Evolutionary conservation across 768 basidiomycete species (phyloP), one percentile per base, ranked within the genome.

Genomic region (Lentinula raphanica): DNA sequence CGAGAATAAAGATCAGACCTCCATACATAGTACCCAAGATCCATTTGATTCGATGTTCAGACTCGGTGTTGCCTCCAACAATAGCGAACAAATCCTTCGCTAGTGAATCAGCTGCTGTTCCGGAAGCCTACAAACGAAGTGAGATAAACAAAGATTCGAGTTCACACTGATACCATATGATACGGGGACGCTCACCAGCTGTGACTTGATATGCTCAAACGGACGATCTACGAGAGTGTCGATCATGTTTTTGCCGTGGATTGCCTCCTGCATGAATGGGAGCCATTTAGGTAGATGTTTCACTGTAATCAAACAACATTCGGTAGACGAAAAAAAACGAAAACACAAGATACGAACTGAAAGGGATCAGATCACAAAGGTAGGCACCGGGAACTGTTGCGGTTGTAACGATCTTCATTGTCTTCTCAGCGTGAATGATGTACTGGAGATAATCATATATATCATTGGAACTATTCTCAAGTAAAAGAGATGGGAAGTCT

Each of bases 331-430:
- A 12, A 5, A 35, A 35, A 19, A 44, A 21, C 17, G 39, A 9
- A 58, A 13, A 29, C 21, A 5, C 19, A 27, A 2, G 9, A 25
- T 19, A 50, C 66, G 54, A 51, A 69, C 69, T 55, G 13, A 39
- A 25, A 8, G 71, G 71, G 19, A 71, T 28, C 19, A 71, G 35
- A 55, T 72, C 71, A 15, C 59, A 62, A 3, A 72, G 54, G 32
- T 60, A 72, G 7, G 71, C 65, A 28, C 71, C 71, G 2, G 69
- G 71, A 2, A 65, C 55, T 3, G 61, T 66, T 3, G 63, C 65
- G 32, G 59, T 58, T n/a, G 57, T 61, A 25, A 71, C 49, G 39
- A 69, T 59, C 6, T 60, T 48, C 65, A 72, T 65, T 0, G 65
- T 63, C 25, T 58, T 61, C 44, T 72, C 70, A 19, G 65, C 68